Base-by-base conservation (phyloP, 306 rosid genomes). In the Castanea mollissima region DNA sequence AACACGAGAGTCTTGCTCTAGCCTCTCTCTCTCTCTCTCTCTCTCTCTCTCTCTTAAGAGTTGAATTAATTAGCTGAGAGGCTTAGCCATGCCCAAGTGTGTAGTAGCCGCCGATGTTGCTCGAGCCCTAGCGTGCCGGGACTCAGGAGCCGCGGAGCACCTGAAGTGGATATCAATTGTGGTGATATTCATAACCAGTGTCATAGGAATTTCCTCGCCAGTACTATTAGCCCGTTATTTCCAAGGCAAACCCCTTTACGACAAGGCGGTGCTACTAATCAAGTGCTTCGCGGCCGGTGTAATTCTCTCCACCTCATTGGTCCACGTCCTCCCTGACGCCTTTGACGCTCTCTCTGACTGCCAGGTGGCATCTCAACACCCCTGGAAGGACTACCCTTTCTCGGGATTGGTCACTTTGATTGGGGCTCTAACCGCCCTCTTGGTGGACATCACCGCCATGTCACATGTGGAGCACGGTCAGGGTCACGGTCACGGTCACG, bases 211-310 rank as follows among this genome's bases (percentile, higher is more conserved):
- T 82, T 77, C 94, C 1, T 59, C 85, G 1, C 99, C 98, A 1
- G 94, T 95, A 4, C 67, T 95, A 4, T 87, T 95, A 0, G 94
- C 99, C 9, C 87, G 96, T 4, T 41, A 81, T 21, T 95, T 93
- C 88, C 93, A 79, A 3, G 99, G 99, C 1, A 95, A 90, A 72
- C 89, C 98, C 8, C 75, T 88, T 3, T 95, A 95, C 90, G 97
- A 93, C 73, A 88, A 76, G 46, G 91, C 99, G 0, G 83, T 88
- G 11, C 88, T 90, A 0, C 13, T 89, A 0, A 88, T 93, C 71
- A 93, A 95, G 83, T 95, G 97, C 83, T 95, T 93, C 81, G 99
- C 99, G 25, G 98, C 99, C 16, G 98, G 98, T 3, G 99, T 95
- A 0, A 91, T 95, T n/a, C 94, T 95, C 63, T 93, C 98, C 54